Percentiles rank a stretch among this genome's conserved stretches.
Conservation (phyloP, 345 rosid genomes). For the Anastatica hierochuntica region DNA sequence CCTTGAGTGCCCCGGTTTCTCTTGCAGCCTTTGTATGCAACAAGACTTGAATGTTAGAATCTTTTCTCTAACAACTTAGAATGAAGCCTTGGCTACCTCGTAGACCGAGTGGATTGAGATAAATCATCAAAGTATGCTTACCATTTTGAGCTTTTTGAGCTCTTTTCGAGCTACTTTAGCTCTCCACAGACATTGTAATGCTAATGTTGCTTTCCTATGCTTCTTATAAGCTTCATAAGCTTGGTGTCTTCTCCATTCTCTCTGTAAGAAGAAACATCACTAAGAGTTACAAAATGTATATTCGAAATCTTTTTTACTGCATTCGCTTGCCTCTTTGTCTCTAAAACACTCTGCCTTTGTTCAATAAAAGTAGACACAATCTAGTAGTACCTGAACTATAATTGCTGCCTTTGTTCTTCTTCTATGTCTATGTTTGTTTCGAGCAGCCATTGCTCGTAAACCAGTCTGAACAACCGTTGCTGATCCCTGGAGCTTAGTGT, state of each 20-base stretch:
- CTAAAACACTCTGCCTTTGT: too few relatives aligned
- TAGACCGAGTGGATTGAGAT: constrained; percentile 2
- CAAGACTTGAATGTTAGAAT: constrained; percentile 1
- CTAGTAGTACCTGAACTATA: constrained; percentile 39
- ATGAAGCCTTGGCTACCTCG: not conserved
- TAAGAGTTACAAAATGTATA: not conserved
- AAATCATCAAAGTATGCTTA: constrained; percentile 9
- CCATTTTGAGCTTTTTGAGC: constrained; percentile 53
- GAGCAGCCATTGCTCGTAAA: constrained; percentile 48
- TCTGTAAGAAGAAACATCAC: constrained; percentile 28
- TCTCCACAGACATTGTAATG: constrained; percentile 54
- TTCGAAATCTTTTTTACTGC: too few relatives aligned
- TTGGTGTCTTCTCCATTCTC: constrained; percentile 41
- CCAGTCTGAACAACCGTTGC: constrained; percentile 49
- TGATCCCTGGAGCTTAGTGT: constrained; percentile 33
- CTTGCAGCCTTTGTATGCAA: constrained; percentile 53
- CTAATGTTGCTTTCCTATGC: constrained; percentile 39
- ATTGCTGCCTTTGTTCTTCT: constrained; percentile 52
- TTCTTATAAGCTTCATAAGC: constrained; percentile 37
- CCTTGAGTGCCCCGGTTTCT: constrained; percentile 62
- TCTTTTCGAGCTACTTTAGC: constrained; percentile 48
- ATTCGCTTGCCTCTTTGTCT: too few relatives aligned
- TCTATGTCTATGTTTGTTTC: constrained; percentile 38
- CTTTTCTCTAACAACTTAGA: not conserved
- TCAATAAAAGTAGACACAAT: not conserved